These are phyloP conservation scores for Osmozyma mogii DNA, from an alignment of 805 yeast species.

Conservation along the genomic window DNA sequence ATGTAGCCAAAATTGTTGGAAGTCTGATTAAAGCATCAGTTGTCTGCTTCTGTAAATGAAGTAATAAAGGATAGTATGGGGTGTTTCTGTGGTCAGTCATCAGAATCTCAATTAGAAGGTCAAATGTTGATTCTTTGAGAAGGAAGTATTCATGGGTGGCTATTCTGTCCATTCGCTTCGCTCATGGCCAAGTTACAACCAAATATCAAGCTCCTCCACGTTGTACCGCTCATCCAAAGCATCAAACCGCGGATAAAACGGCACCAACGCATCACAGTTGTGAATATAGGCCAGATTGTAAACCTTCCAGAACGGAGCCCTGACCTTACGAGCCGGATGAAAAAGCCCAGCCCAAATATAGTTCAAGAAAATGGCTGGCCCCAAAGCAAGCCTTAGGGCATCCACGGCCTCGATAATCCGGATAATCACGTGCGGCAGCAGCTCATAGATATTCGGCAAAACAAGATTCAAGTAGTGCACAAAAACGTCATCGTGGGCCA, in stretches of 20 bases:
- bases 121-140: too few species aligned
- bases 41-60: too few species aligned
- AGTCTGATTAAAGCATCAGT: too few species aligned
- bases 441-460: constrained; percentile 85
- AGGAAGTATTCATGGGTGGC: too few species aligned
- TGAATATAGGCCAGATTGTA: constrained; percentile 73
- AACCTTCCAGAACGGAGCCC: constrained; percentile 78
- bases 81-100: too few species aligned
- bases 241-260: constrained; percentile 65
- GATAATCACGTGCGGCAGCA: constrained; percentile 89
- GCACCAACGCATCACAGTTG: constrained; percentile 67
- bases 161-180: too few species aligned
- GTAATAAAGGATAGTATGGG: too few species aligned
- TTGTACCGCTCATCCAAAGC: constrained; percentile 16
- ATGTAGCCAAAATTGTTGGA: too few species aligned
- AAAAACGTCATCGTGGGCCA: constrained; percentile 74
- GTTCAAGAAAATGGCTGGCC: constrained; percentile 65
- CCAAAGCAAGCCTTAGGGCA: constrained; percentile 62
- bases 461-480: constrained; percentile 73
- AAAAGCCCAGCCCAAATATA: constrained; percentile 85
- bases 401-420: constrained; percentile 78
- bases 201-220: constrained; percentile 46
- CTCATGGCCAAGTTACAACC: too few species aligned
- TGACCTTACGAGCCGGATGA: constrained; percentile 86
- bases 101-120: too few species aligned